A percentile compares a stretch with the other conserved stretches of the same genome.
These are phyloP conservation scores for Phaseolus coccineus DNA, from an alignment of 331 rosid genomes.

Conservation along the genomic window DNA sequence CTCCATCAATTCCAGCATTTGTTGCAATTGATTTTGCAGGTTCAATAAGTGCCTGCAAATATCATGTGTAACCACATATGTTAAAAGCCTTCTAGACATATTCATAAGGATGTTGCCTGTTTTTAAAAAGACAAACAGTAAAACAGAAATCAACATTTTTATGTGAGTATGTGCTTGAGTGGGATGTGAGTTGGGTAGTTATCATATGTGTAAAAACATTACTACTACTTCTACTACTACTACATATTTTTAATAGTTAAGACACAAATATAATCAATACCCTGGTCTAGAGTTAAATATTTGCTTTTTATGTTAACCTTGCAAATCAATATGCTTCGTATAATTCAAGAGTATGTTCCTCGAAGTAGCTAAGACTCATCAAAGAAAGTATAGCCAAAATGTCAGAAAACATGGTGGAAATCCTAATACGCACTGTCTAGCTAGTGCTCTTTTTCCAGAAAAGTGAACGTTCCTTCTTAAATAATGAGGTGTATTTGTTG, in stretches of 20 bases:
- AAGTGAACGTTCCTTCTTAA: neutral
- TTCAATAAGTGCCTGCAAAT: slow-evolving; percentile 83
- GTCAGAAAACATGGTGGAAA: neutral
- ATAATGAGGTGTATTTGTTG: neutral
- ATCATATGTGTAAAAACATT: neutral
- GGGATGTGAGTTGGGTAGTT: neutral
- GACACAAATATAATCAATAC: neutral
- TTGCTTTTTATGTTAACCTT: neutral
- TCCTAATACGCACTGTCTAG: neutral
- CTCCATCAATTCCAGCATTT: slow-evolving; percentile 93
- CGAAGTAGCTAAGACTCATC: neutral
- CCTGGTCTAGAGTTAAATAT: neutral
- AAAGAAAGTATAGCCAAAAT: neutral
- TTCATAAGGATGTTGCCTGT: slow-evolving; percentile 5
- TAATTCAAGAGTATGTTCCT: neutral
- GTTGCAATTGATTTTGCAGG: slow-evolving; percentile 86
- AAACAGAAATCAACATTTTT: neutral
- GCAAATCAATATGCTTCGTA: slow-evolving; percentile 1
- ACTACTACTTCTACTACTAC: neutral
- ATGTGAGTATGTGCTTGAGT: neutral
- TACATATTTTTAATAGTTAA: neutral
- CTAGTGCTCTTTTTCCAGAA: neutral
- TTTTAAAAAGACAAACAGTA: neutral
- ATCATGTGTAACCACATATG: slow-evolving; percentile 29
- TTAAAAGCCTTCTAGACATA: slow-evolving; percentile 31